Base-by-base conservation (phyloP, 2,329 filamentous ascomycete species). In the Colletotrichum lupini region DNA sequence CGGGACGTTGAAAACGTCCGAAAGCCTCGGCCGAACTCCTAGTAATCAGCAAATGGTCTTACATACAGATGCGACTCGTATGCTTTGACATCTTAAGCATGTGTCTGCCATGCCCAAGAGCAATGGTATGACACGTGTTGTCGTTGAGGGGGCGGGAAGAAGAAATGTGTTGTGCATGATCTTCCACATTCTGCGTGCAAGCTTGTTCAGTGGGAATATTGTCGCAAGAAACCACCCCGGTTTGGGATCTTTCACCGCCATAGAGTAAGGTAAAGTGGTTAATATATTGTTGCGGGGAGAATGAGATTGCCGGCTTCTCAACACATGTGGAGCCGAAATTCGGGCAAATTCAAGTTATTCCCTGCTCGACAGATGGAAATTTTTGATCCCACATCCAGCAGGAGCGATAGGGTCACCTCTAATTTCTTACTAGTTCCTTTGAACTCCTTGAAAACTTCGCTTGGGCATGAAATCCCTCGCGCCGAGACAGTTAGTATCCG, bases 141-240 rank as follows among this genome's bases (percentile, higher is more conserved):
- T 30, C 32, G 42, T 62, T 46, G 4, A 62, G 19, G 56, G 22
- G n/a, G 46, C 28, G 26, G 56, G 42, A 49, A 46, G 42, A 42
- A 65, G 19, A 53, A 37, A 62, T 19, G 2, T 49, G 52, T 49
- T 30, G 16, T 62, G 68, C 22, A 49, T 57, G 19, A 4, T 12
- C 32, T 24, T 12, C 14, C 56, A 5, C 24, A 24, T 12, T 32
- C n/a, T 63, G 46, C 28, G 22, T 30, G 37, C 42, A 56, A 64
- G 66, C 22, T 60, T 64, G 66, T 69, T 32, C 42, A 73, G 55
- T 70, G 70, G 66, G 9, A 49, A 55, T 22, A n/a, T n/a, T 7
- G 30, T 30, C 57, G 8, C 35, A 22, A n/a, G 26, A 22, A 16
- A 5, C 52, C 49, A 37, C 7, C 24, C 35, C 19, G 22, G 7